These are phyloP conservation scores for Teunomyces aglyptinius DNA, from an alignment of 805 yeast species.

Conservation along the genomic window DNA sequence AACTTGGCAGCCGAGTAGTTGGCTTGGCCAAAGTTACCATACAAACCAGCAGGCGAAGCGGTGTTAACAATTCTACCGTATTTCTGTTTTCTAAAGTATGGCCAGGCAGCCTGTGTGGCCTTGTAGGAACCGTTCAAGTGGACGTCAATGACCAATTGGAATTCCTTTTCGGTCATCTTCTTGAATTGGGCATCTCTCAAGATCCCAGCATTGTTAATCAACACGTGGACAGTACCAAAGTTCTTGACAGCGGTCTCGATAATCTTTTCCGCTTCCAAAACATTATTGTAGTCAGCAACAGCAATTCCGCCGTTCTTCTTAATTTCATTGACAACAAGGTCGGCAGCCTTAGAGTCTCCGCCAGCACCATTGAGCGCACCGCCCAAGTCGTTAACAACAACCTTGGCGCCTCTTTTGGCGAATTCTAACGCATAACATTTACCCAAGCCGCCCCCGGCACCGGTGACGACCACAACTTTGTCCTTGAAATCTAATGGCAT, in stretches of 20 bases:
- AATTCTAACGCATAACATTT: slow-evolving; percentile 81
- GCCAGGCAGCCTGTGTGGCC: slow-evolving; percentile 90
- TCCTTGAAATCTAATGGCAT: slow-evolving; percentile 54
- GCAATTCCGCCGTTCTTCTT: slow-evolving; percentile 75
- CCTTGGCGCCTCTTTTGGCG: slow-evolving; percentile 90
- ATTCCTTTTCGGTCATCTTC: slow-evolving; percentile 81
- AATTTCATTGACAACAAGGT: slow-evolving; percentile 88
- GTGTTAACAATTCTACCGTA: slow-evolving; percentile 91
- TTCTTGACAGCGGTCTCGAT: slow-evolving; percentile 80
- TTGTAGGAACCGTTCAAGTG: slow-evolving; percentile 88
- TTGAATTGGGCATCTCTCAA: slow-evolving; percentile 83
- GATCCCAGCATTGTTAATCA: slow-evolving; percentile 94
- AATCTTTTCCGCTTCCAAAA: slow-evolving; percentile 79
- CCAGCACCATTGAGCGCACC: slow-evolving; percentile 78
- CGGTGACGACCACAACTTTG: slow-evolving; percentile 90
- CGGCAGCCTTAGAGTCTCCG: slow-evolving; percentile 75
- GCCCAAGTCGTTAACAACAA: slow-evolving; percentile 93
- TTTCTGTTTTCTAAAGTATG: slow-evolving; percentile 75
- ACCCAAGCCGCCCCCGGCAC: slow-evolving; percentile 98
- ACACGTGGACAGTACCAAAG: slow-evolving; percentile 84
- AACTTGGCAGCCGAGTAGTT: slow-evolving; percentile 93
- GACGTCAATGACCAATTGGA: slow-evolving; percentile 75
- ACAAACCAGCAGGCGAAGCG: slow-evolving; percentile 96
- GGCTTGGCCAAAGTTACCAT: slow-evolving; percentile 96
- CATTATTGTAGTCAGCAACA: slow-evolving; percentile 92